These are phyloP conservation scores for Globisporangium viniferum DNA, from an alignment of 352 stramenopile species.

Conservation along the genomic window DNA sequence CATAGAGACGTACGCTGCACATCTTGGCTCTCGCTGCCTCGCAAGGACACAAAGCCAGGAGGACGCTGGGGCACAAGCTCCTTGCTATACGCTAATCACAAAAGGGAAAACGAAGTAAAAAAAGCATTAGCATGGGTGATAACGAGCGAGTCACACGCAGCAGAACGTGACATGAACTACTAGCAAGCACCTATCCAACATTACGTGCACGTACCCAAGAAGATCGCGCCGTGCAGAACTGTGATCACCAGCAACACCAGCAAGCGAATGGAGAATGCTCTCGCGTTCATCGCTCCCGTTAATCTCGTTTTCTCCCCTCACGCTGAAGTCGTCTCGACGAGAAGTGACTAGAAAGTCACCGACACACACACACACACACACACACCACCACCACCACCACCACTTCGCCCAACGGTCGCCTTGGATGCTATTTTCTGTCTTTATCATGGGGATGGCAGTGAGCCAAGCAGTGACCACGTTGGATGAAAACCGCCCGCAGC, in stretches of 20 bases:
- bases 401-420: conserved; percentile 3
- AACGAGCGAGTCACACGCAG: neutral
- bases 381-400: neutral
- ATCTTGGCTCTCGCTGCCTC: neutral
- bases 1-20: conserved; percentile 6
- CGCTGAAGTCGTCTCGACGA: neutral
- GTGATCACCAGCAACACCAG: conserved; percentile 3
- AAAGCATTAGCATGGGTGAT: neutral
- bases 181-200: neutral
- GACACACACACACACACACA: neutral
- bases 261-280: neutral
- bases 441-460: neutral
- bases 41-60: conserved; percentile 1
- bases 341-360: neutral
- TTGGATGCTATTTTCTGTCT: neutral
- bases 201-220: conserved; percentile 5
- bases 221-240: conserved; percentile 9
- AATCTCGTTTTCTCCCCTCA: neutral
- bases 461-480: neutral
- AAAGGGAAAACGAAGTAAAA: neutral
- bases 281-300: neutral
- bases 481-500: neutral
- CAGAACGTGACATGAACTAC: neutral
- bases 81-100: neutral
- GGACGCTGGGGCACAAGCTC: conserved; percentile 6